Evolutionary conservation across 345 rosid species (phyloP), one percentile per base, ranked within the genome.

Genomic region (Hypericum androsaemum): DNA sequence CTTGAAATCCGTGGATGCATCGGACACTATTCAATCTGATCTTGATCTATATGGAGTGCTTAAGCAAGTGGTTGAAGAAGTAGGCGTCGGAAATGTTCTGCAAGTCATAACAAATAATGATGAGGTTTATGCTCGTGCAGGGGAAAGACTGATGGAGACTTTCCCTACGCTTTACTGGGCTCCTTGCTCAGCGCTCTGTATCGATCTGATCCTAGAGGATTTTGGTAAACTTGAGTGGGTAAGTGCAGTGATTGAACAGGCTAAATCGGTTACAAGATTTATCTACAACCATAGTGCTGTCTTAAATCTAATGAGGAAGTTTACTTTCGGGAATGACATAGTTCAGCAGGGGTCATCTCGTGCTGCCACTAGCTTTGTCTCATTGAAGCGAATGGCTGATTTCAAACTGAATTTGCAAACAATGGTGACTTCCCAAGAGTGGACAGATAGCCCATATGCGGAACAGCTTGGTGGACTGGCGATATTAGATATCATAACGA

Each of bases 361-460:
- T 15, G 75, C 80, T 10, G 84, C 95, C 10, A 76, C 98, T 12
- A 77, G 78, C 73, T 92, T 92, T 42, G 68, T 77, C 14, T 73
- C 84, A 1, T 71, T 83, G 80, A 70, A 63, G 55, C 67, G 81
- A 56, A 68, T 88, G 68, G 68, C 77, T 7, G 74, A 76, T 54
- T 73, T 78, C 3, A 83, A 80, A 59, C 77, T 70, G 32, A 77
- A 75, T 64, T 66, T 92, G 69, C 86, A 88, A 72, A 64, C 71
- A 8, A 88, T 92, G 98, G 77, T 85, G 52, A 79, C 86, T 51
- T 88, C 98, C 36, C 76, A 79, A 37, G 95, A 88, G 68, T 88
- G 98, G 98, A 63, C 75, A 47, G 86, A 85, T 50, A 79, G 82
- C 61, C 74, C 68, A 0, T 74, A 74, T 59, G 80, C 97, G 0